Evolutionary conservation across 805 yeast species (phyloP).

Genomic region (Dipodascus geniculatus): DNA sequence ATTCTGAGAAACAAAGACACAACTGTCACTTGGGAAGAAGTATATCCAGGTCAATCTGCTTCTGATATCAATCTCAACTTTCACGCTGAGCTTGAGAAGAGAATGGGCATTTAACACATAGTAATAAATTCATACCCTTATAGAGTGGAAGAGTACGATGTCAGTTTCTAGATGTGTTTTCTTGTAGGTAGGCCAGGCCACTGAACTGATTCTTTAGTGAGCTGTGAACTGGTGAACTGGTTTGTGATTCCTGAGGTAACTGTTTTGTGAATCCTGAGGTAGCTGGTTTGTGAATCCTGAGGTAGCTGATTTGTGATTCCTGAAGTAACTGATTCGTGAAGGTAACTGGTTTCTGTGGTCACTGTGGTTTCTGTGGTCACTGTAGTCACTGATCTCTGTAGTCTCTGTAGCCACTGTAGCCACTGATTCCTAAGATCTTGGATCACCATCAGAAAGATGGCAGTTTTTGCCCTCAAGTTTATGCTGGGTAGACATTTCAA

Average conservation of each 20-base stretch:
- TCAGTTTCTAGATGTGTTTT: background rate
- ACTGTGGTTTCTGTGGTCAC: background rate
- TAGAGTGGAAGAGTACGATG: background rate
- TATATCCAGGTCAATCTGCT: conserved; percentile 37
- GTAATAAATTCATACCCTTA: conserved; percentile 10
- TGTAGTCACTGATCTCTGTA: too few species aligned
- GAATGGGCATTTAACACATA: conserved; percentile 27
- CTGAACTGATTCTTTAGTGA: too few species aligned
- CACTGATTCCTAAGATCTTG: too few species aligned
- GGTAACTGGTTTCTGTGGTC: background rate
- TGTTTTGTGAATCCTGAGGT: too few species aligned
- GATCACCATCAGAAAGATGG: too few species aligned
- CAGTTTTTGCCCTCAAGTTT: too few species aligned
- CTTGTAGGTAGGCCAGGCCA: too few species aligned
- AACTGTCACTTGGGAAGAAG: conserved; percentile 86
- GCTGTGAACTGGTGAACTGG: background rate
- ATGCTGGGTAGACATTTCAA: background rate
- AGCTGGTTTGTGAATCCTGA: too few species aligned
- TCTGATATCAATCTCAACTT: conserved; percentile 33
- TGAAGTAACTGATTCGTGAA: too few species aligned
- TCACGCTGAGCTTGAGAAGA: conserved; percentile 64
- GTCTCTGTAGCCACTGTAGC: too few species aligned
- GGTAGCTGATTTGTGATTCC: too few species aligned
- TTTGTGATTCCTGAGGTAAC: too few species aligned
- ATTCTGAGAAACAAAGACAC: conserved; percentile 70